Evolutionary conservation across 306 rosid species (phyloP).

Genomic region (Vachellia pachyceras): DNA sequence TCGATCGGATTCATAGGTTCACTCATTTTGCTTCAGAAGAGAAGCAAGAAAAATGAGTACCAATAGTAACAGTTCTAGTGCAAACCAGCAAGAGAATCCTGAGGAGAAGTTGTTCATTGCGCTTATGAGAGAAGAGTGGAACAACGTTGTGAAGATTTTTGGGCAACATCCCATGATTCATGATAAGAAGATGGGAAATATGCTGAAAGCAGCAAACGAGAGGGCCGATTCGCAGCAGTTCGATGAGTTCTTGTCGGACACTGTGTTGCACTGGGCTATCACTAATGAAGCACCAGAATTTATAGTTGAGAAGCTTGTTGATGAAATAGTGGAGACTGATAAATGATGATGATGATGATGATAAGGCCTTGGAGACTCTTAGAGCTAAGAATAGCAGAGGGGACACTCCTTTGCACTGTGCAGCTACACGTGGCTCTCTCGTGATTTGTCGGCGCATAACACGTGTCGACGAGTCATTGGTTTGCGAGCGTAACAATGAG

Average conservation of each 20-base stretch:
- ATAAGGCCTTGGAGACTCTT: not conserved
- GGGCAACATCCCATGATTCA: not conserved
- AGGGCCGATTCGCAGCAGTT: not conserved
- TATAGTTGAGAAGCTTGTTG: not conserved
- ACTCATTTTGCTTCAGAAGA: no score
- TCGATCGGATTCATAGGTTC: no score
- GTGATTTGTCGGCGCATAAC: not conserved
- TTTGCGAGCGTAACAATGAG: not conserved
- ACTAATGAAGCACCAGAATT: not conserved
- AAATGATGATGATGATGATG: no score
- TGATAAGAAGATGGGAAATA: not conserved
- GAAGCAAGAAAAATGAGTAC: not conserved
- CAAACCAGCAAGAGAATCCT: not conserved
- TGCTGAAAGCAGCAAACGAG: not conserved
- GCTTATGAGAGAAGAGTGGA: not conserved
- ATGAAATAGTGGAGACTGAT: not conserved
- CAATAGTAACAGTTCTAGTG: not conserved
- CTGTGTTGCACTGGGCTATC: slow-evolving; percentile 8
- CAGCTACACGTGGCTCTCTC: not conserved
- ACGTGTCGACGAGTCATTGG: not conserved
- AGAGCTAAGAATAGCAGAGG: not conserved
- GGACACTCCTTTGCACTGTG: slow-evolving; percentile 2
- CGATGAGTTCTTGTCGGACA: not conserved
- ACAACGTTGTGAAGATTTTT: not conserved
- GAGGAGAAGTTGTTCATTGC: not conserved